phyloP scores from a whole-genome alignment of 495 filamentous ascomycete genomes.

The Penicillium steckii region DNA sequence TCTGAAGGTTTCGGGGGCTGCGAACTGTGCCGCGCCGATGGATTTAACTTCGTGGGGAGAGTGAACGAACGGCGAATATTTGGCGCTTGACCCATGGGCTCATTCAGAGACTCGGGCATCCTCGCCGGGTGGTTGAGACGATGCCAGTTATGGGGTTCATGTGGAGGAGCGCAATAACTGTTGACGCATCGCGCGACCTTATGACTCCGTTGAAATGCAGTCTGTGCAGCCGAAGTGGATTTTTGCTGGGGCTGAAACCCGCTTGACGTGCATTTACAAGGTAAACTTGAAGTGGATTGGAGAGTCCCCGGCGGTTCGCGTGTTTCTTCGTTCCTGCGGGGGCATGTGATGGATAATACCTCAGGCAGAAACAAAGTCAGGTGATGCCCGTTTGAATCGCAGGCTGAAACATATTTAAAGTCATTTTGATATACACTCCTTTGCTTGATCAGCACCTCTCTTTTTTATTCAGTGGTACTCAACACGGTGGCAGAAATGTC shows the following conservation, averaged over 20 bases:
- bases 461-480: no score
- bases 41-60: conserved; percentile 51
- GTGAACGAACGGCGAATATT: conserved; percentile 58
- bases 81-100: conserved; percentile 34
- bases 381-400: conserved; percentile 1
- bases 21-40: conserved; percentile 31
- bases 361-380: conserved; percentile 6
- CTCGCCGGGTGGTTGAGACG: neutral
- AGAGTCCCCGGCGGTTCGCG: conserved; percentile 1
- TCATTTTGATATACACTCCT: no score
- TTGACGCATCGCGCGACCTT: conserved; percentile 8
- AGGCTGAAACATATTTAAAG: neutral
- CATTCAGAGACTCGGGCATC: conserved; percentile 40
- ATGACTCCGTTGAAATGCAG: neutral
- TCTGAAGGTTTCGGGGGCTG: conserved; percentile 46
- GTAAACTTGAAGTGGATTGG: conserved; percentile 11
- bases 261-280: no score
- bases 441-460: no score
- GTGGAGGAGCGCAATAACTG: conserved; percentile 1
- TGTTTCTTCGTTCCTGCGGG: conserved; percentile 7
- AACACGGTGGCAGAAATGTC: conserved; percentile 64
- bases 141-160: conserved; percentile 21
- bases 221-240: no score
- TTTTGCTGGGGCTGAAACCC: conserved; percentile 1
- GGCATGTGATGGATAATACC: conserved; percentile 9